Evolutionary conservation across 2,329 filamentous ascomycete genomes (phyloP).

Genomic region (Trichoderma koningiopsis): DNA sequence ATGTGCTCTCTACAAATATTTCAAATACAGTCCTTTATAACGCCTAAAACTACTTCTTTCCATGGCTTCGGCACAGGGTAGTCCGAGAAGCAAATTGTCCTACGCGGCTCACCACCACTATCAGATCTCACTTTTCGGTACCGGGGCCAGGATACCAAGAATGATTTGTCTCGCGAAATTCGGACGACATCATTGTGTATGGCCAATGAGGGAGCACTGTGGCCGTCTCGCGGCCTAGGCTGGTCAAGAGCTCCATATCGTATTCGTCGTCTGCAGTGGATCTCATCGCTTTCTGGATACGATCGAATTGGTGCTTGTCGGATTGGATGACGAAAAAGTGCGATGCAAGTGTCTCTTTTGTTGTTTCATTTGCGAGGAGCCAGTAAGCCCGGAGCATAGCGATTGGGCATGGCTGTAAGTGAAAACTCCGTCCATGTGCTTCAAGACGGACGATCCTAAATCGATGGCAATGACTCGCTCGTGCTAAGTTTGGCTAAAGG

Average conservation of each 20-base stretch:
- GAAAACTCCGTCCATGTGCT: constrained; percentile 72
- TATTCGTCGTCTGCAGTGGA: constrained; percentile 45
- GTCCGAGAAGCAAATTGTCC: constrained; percentile 28
- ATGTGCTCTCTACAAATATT: background rate
- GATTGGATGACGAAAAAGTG: constrained; percentile 63
- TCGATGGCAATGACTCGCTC: constrained; percentile 52
- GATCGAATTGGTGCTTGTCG: constrained; percentile 51
- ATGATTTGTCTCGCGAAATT: constrained; percentile 59
- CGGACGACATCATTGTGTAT: constrained; percentile 63
- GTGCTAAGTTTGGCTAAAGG: constrained; percentile 68
- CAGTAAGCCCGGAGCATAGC: constrained; percentile 75
- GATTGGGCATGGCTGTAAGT: constrained; percentile 60
- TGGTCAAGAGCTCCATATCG: constrained; percentile 70
- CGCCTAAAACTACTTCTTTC: too few species aligned
- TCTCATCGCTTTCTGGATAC: constrained; percentile 36
- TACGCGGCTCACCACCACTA: constrained; percentile 51
- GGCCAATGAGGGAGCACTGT: constrained; percentile 65
- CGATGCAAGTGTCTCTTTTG: constrained; percentile 56
- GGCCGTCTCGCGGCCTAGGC: constrained; percentile 59
- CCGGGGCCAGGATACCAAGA: constrained; percentile 45
- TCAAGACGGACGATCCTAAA: constrained; percentile 64
- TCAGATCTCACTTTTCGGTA: constrained; percentile 60
- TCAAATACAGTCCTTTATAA: too few species aligned
- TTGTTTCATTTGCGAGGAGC: constrained; percentile 51
- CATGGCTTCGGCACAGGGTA: constrained; percentile 30